Base-by-base conservation (phyloP, 83 land plant species). In the Picea mariana region DNA sequence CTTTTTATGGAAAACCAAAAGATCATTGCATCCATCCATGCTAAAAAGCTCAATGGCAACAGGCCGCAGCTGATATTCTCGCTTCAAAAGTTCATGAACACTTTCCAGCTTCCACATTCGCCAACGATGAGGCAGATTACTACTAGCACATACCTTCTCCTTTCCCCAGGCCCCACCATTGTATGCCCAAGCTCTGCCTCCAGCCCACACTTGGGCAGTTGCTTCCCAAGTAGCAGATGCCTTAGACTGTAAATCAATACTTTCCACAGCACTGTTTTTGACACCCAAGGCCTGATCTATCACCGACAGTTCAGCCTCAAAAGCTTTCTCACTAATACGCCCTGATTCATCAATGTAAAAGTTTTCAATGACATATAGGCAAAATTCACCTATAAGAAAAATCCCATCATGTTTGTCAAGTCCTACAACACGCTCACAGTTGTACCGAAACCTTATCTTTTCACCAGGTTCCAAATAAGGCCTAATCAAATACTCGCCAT, bases 11-110 rank as follows among this genome's bases (percentile, higher is more conserved):
- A 98, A 98, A 60, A 98, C 96, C 67, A 98, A 87, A 62, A 98
- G 95, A 78, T 98, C 99, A 91, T 96, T 98, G 78, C 91, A 94
- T 24, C 99, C 99, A 94, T 98, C 99, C 96, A 98, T 95, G 96
- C 99, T 96, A 75, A 98, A 98, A 79, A 98, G 89, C 87, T 98
- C 99, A 90, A 98, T 84, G 44, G 99, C 99, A 86, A 98, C 99
- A 83, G 99, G 99, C 2, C 99, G 96, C 7, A 98, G 87, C 85
- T 98, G 99, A 82, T 96, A 98, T 83, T 94, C 96, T 78, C 99
- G 97, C 86, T 96, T 98, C 66, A 96, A 78, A 62, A 98, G 86
- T 85, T 98, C 99, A 88, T 98, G 98, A 65, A 98, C 95, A 89
- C 95, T 94, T 71, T 96, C 91, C 83, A 98, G 88, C 88, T 98